A percentile compares a stretch with the other conserved stretches of the same genome.
phyloP scores from a whole-genome alignment of 352 stramenopile species.

The Pseudoperonospora humuli region DNA sequence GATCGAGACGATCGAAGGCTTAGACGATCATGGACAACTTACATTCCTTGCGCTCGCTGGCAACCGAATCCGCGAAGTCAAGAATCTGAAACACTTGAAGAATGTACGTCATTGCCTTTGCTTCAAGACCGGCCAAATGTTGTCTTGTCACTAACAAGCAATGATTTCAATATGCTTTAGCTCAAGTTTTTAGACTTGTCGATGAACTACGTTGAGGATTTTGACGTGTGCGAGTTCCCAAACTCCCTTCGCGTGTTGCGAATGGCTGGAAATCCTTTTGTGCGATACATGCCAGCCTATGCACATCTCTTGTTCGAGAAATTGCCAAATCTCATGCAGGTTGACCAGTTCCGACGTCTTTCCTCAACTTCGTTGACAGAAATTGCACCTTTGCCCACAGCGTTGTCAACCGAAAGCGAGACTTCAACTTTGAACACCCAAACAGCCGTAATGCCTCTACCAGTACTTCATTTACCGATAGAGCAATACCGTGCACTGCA shows the following conservation, averaged over 20 bases:
- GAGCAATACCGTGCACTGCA: constrained; percentile 33
- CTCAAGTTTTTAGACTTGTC: constrained; percentile 73
- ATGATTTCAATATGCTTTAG: constrained; percentile 15
- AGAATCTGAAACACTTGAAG: constrained; percentile 44
- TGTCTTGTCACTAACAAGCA: not conserved
- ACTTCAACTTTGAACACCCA: constrained; percentile 2
- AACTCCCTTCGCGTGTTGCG: constrained; percentile 44
- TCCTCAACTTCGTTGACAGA: constrained; percentile 4
- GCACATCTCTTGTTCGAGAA: constrained; percentile 51
- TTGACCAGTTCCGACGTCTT: constrained; percentile 43
- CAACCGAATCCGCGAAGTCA: constrained; percentile 55
- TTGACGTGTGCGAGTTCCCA: constrained; percentile 54
- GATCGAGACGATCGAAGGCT: constrained; percentile 48
- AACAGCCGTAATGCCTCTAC: constrained; percentile 6
- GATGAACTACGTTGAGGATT: constrained; percentile 64
- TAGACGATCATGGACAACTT: constrained; percentile 51
- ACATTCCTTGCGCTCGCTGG: constrained; percentile 54
- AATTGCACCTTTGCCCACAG: constrained; percentile 2
- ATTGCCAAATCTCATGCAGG: constrained; percentile 49
- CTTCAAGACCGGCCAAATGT: not conserved
- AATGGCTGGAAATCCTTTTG: constrained; percentile 50
- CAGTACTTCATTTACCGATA: constrained; percentile 12
- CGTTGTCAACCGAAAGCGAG: constrained; percentile 14
- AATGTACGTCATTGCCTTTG: constrained; percentile 31
- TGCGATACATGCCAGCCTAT: constrained; percentile 46